Base-by-base conservation (phyloP, 129 eudicot species). In the Tagetes patula region DNA sequence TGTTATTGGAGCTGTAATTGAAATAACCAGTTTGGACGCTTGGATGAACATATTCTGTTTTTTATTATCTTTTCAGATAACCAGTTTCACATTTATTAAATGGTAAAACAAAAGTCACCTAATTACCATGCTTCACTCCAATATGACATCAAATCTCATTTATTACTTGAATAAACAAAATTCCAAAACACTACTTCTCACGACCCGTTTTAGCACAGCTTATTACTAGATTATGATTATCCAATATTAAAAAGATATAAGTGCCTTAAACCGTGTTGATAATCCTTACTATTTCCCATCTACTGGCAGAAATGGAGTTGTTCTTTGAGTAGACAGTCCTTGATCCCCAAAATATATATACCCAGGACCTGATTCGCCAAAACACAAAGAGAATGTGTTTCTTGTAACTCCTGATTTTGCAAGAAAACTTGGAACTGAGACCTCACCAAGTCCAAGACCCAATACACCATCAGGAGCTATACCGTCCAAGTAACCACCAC, bases 391-490 rank as follows among this genome's bases (percentile, higher is more conserved):
- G 79, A 95, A 95, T 10, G 91, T 75, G 78, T 95, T 84, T 54
- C 73, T 71, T 37, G 84, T 78, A 49, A 84, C 70, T 70, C 97
- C 99, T 42, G 91, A 80, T 86, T 88, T 86, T 7, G 97, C 94
- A 78, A 95, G 89, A 64, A 82, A 64, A 84, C 91, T 95, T 70
- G 96, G 96, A 50, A 95, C 94, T 55, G 99, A 91, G 59, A 88
- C 81, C 11, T 91, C 88, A 3, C 94, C 91, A 49, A 84, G 81
- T 65, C 99, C 99, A 54, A 95, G 85, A 67, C 99, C 99, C 83
- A 95, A 72, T 37, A 95, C 78, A 76, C 99, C 99, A 82, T 95
- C 99, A 63, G 99, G 99, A 50, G 99, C 99, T 71, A 95, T 79
- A 77, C 99, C 99, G 30, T 82, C 85, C 77, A 95, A 80, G 87